Evolutionary conservation across 805 yeast genomes (phyloP).

Genomic region (Candida cerambycidarum): DNA sequence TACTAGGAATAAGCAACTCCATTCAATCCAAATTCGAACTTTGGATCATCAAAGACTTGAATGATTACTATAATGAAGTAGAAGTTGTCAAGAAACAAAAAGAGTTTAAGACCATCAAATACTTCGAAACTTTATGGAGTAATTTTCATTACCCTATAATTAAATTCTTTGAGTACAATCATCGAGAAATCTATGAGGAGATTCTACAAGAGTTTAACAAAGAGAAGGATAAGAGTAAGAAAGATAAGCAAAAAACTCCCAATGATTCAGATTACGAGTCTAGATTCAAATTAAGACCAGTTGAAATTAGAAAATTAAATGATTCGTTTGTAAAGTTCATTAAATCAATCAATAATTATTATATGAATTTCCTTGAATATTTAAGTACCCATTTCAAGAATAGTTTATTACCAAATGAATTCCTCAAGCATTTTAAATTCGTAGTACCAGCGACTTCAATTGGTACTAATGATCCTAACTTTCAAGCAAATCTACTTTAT

Average conservation of each 20-base stretch:
- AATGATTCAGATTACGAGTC: slow-evolving; percentile 1
- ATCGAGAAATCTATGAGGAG: slow-evolving; percentile 23
- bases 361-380: slow-evolving; percentile 40
- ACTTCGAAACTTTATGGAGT: slow-evolving; percentile 53
- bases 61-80: slow-evolving; percentile 23
- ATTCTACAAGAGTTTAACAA: slow-evolving; percentile 14
- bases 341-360: slow-evolving; percentile 49
- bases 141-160: slow-evolving; percentile 65
- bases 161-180: slow-evolving; percentile 51
- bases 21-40: slow-evolving; percentile 47
- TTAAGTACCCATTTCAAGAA: slow-evolving; percentile 38
- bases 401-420: slow-evolving; percentile 33
- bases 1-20: slow-evolving; percentile 50
- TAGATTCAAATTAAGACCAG: slow-evolving; percentile 34
- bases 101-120: slow-evolving; percentile 37
- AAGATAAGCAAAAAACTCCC: not conserved
- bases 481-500: slow-evolving; percentile 37
- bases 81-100: slow-evolving; percentile 14
- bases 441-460: slow-evolving; percentile 18
- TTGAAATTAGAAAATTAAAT: slow-evolving; percentile 58
- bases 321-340: slow-evolving; percentile 51
- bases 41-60: slow-evolving; percentile 40
- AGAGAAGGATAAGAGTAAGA: slow-evolving; percentile 5
- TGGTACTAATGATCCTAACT: slow-evolving; percentile 14
- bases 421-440: slow-evolving; percentile 28